Conservation (phyloP, 805 yeast species). For the Candida awuae region DNA sequence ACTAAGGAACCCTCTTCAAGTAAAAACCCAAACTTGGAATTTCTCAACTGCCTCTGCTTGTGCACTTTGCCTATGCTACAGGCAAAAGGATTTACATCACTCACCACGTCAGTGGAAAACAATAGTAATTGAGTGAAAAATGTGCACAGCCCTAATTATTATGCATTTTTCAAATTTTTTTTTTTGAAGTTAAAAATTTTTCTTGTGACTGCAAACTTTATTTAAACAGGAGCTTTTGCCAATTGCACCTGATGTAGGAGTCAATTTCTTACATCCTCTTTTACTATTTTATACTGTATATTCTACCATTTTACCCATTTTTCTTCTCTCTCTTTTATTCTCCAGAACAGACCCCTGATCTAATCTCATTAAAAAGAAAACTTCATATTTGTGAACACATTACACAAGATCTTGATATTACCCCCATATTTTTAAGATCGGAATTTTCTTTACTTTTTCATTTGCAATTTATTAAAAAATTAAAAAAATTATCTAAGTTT, state of each 20-base stretch:
- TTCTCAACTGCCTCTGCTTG: too few relatives aligned
- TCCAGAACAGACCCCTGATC: slow-evolving; percentile 16
- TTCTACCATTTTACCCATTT: slow-evolving; percentile 8
- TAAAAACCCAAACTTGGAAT: too few relatives aligned
- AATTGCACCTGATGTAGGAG: too few relatives aligned
- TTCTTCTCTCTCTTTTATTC: slow-evolving; percentile 15
- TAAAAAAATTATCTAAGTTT: neutral
- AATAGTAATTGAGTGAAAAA: neutral
- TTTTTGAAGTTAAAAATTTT: neutral
- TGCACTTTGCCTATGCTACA: too few relatives aligned
- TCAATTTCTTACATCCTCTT: neutral
- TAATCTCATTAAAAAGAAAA: slow-evolving; percentile 8
- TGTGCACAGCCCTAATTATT: neutral
- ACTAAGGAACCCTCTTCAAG: neutral
- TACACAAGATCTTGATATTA: neutral
- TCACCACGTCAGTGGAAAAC: neutral
- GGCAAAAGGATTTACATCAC: neutral
- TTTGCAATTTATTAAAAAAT: too few relatives aligned
- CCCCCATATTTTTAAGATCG: slow-evolving; percentile 6
- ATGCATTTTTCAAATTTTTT: neutral
- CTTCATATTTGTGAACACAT: too few relatives aligned
- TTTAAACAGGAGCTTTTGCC: neutral
- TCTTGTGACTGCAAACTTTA: neutral
- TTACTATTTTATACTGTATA: neutral
- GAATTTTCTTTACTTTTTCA: neutral